Evolutionary conservation across 768 basidiomycete species (phyloP).

Genomic region (Lactarius trivialis): DNA sequence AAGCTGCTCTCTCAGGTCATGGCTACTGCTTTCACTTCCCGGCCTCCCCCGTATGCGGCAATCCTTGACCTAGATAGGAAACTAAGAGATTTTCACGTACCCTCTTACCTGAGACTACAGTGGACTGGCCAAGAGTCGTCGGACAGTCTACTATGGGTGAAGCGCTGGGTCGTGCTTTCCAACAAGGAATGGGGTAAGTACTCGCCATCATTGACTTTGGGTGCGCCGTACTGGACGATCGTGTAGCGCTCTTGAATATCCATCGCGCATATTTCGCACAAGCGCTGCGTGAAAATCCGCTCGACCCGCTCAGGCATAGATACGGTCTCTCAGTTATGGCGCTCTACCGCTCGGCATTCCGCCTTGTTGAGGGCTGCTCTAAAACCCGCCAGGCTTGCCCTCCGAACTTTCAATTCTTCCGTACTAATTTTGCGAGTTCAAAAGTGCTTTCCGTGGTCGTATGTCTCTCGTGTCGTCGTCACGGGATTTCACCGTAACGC

Average conservation of each 20-base stretch:
- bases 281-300: conserved; percentile 53
- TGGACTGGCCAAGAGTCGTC: conserved; percentile 24
- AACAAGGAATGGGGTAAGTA: conserved; percentile 29
- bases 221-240: background rate
- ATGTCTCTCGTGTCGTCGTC: conserved; percentile 26
- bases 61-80: conserved; percentile 55
- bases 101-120: conserved; percentile 35
- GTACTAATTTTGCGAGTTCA: conserved; percentile 57
- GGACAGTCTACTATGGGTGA: conserved; percentile 6
- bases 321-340: conserved; percentile 68
- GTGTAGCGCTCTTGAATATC: conserved; percentile 51
- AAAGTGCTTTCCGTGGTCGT: conserved; percentile 60
- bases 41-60: conserved; percentile 42
- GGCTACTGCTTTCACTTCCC: conserved; percentile 30
- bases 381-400: conserved; percentile 38
- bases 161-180: conserved; percentile 23
- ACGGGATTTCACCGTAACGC: background rate
- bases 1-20: conserved; percentile 42
- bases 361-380: conserved; percentile 46
- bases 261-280: conserved; percentile 65
- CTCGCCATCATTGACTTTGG: conserved; percentile 17
- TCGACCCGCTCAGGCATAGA: conserved; percentile 51
- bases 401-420: conserved; percentile 32
- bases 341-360: conserved; percentile 65
- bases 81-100: conserved; percentile 54